Evolutionary conservation across 129 eudicot genomes (phyloP), one percentile per base, ranked within the genome.

Genomic region (Pittosporum tobira): DNA sequence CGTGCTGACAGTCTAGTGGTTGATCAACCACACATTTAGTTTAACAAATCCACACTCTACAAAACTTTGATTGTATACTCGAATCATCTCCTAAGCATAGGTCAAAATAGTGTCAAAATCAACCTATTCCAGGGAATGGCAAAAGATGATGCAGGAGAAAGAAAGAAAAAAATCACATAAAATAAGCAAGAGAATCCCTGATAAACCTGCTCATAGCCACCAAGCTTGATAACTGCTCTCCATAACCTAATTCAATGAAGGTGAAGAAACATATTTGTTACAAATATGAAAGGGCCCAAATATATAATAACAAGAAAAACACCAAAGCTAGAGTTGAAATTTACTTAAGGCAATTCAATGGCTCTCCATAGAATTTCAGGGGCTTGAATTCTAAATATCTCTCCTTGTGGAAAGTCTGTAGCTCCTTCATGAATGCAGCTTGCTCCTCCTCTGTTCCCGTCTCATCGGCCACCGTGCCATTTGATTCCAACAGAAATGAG

Each of bases 181-280:
- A 3, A 54, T 22, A 50, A 59, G 48, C 28, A 68, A 34, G 30
- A 48, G 18, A 54, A 66, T 51, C 46, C 30, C 8, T 24, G 3
- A 30, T 25, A 43, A 49, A 85, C 97, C 88, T 85, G 84, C 65
- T 89, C 97, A 52, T 89, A 85, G 67, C 97, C 97, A 46, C 97
- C 97, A 23, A 77, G 82, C 69, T 75, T 77, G 64, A 89, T 50
- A 44, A 89, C 97, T 3, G 93, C 74, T 77, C 95, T 85, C 95
- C 95, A 89, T 55, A 89, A 73, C 88, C 97, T 89, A 63, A 66
- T 48, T 46, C 26, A 22, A 46, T 64, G 59, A 51, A 70, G 24
- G 47, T 38, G 28, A 27, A 29, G 14, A 37, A 31, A 28, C 28
- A 36, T 15, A 63, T 20, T 23, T 28, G 60, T 16, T n/a, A 15